Conservation (phyloP, 495 filamentous ascomycete genomes). For the Xylona heveae region DNA sequence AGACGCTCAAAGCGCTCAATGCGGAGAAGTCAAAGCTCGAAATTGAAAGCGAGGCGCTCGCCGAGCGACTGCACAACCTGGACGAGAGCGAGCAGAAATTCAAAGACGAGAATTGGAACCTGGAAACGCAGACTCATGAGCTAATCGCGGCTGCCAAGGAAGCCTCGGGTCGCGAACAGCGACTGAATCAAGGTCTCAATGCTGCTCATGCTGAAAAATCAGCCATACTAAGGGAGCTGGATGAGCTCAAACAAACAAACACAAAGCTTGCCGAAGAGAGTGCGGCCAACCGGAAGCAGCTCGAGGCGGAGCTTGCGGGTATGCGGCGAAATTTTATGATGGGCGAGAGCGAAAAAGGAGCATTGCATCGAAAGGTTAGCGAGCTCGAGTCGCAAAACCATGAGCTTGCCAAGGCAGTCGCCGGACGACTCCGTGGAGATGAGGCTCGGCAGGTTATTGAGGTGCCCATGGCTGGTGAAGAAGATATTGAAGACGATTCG, state of each 20-base stretch:
- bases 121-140: slow-evolving; percentile 79
- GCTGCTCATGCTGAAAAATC: slow-evolving; percentile 53
- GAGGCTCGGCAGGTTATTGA: slow-evolving; percentile 35
- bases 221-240: slow-evolving; percentile 55
- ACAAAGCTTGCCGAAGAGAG: slow-evolving; percentile 68
- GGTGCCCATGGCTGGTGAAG: slow-evolving; percentile 37
- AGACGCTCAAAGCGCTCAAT: slow-evolving; percentile 51
- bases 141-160: slow-evolving; percentile 47
- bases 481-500: slow-evolving; percentile 38
- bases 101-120: slow-evolving; percentile 94
- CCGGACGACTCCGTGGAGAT: slow-evolving; percentile 44
- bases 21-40: slow-evolving; percentile 59
- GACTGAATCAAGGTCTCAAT: slow-evolving; percentile 49
- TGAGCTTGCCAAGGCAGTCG: slow-evolving; percentile 63
- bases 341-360: slow-evolving; percentile 49
- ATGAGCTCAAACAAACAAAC: slow-evolving; percentile 63
- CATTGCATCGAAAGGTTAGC: slow-evolving; percentile 61
- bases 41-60: slow-evolving; percentile 55
- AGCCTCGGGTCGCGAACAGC: slow-evolving; percentile 54
- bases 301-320: slow-evolving; percentile 67
- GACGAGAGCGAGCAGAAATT: slow-evolving; percentile 89
- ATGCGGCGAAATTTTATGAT: slow-evolving; percentile 53
- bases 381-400: slow-evolving; percentile 73
- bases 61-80: slow-evolving; percentile 53
- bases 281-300: slow-evolving; percentile 47